Evolutionary conservation across 2,329 filamentous ascomycete species (phyloP).

Genomic region (Trichoderma koningii): DNA sequence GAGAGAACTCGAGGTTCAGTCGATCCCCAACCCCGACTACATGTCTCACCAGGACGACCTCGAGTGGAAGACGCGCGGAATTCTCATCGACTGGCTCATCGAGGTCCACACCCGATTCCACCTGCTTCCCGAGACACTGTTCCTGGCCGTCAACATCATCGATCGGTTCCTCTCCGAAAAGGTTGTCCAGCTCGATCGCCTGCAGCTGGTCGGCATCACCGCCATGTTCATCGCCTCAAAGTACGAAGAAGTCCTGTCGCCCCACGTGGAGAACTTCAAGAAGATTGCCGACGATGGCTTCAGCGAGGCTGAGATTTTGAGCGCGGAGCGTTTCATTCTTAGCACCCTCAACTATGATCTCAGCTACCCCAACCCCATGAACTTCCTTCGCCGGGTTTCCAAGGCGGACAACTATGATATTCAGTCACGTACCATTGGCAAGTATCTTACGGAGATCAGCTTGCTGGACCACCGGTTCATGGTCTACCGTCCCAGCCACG

Average conservation of each 20-base stretch:
- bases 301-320: slow-evolving; percentile 90
- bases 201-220: slow-evolving; percentile 95
- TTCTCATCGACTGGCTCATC: slow-evolving; percentile 96
- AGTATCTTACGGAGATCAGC: slow-evolving; percentile 97
- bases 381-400: slow-evolving; percentile 96
- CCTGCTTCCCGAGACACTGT: slow-evolving; percentile 91
- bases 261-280: slow-evolving; percentile 94
- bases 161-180: slow-evolving; percentile 96
- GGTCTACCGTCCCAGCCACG: slow-evolving; percentile 81
- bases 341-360: slow-evolving; percentile 92
- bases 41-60: slow-evolving; percentile 93
- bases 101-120: slow-evolving; percentile 98
- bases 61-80: slow-evolving; percentile 98
- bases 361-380: slow-evolving; percentile 99
- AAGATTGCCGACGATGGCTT: slow-evolving; percentile 97
- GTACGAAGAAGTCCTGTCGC: slow-evolving; percentile 97
- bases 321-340: slow-evolving; percentile 94
- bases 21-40: slow-evolving; percentile 86
- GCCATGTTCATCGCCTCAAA: slow-evolving; percentile 99
- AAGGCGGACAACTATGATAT: slow-evolving; percentile 99
- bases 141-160: slow-evolving; percentile 96
- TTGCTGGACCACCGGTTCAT: slow-evolving; percentile 94
- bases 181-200: slow-evolving; percentile 91
- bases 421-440: slow-evolving; percentile 92
- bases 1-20: slow-evolving; percentile 76